Evolutionary conservation across 805 yeast species (phyloP).

Genomic region (Candida oleophila): DNA sequence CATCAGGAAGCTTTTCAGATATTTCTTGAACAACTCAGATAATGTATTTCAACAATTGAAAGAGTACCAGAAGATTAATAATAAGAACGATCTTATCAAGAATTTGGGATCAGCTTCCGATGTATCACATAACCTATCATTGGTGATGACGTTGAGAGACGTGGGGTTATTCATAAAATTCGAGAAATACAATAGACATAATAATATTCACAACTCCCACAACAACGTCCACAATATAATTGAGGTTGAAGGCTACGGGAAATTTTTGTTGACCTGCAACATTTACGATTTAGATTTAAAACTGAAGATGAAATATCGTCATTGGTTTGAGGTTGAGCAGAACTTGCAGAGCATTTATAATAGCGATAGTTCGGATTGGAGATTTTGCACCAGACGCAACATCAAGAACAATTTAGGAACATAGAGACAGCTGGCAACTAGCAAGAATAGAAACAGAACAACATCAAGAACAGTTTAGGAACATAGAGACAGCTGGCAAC

Average conservation of each 20-base stretch:
- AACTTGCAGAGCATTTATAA: conserved; percentile 32
- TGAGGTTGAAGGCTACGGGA: conserved; percentile 21
- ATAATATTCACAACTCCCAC: conserved; percentile 29
- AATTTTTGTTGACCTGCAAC: conserved; percentile 32
- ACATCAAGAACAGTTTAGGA: background rate
- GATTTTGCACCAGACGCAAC: conserved; percentile 20
- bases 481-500: background rate
- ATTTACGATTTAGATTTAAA: conserved; percentile 53
- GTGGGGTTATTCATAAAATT: conserved; percentile 51
- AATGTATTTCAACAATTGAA: conserved; percentile 34
- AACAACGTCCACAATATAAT: conserved; percentile 26
- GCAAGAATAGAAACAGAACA: background rate
- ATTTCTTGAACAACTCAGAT: conserved; percentile 28
- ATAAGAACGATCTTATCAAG: conserved; percentile 29
- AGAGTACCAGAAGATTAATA: conserved; percentile 31
- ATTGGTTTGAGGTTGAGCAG: conserved; percentile 47
- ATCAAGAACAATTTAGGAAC: conserved; percentile 1
- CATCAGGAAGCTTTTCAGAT: conserved; percentile 27
- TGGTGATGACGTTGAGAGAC: conserved; percentile 56
- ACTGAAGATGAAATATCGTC: conserved; percentile 38
- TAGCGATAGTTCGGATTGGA: conserved; percentile 29
- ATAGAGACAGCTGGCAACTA: background rate
- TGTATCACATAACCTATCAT: conserved; percentile 39
- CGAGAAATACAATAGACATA: conserved; percentile 24
- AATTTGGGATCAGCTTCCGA: conserved; percentile 32